Conservation (phyloP, 208 protist species). For the Leishmania amazonensis region DNA sequence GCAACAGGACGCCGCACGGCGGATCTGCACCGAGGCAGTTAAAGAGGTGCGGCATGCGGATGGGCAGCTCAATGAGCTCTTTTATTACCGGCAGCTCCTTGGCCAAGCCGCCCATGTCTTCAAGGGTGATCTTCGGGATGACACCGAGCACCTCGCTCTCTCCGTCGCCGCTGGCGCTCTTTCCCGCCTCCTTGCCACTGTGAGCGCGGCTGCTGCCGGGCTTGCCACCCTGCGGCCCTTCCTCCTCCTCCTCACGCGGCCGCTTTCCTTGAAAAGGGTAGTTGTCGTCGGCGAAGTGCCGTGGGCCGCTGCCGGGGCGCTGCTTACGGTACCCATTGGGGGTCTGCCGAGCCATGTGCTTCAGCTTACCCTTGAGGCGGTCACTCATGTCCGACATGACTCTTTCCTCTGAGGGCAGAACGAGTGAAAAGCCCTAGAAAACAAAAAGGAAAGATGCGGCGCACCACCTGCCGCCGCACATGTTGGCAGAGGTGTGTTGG, state of each 20-base stretch:
- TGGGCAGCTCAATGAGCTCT: conserved; percentile 95
- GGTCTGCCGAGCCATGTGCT: conserved; percentile 51
- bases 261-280: conserved; percentile 36
- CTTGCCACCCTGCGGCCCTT: not conserved
- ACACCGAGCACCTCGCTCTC: conserved; percentile 57
- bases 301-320: conserved; percentile 26
- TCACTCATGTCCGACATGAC: conserved; percentile 58
- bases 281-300: conserved; percentile 25
- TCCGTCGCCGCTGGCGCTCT: conserved; percentile 19
- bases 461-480: not conserved
- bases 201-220: not conserved
- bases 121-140: conserved; percentile 83
- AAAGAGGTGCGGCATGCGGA: conserved; percentile 96
- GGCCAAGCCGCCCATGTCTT: conserved; percentile 93
- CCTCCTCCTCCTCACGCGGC: conserved; percentile 24
- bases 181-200: conserved; percentile 15
- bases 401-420: not conserved
- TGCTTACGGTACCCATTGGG: conserved; percentile 44
- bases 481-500: not conserved
- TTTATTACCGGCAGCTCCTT: conserved; percentile 93
- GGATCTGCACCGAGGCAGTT: conserved; percentile 95
- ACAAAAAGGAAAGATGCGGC: not conserved
- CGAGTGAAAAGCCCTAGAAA: not conserved
- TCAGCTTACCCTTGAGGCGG: conserved; percentile 61
- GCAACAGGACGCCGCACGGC: conserved; percentile 95